A percentile compares a stretch with the other conserved stretches of the same genome.
Evolutionary conservation across 305 asterid genomes (phyloP).

Genomic region (Salvia sclarea): DNA sequence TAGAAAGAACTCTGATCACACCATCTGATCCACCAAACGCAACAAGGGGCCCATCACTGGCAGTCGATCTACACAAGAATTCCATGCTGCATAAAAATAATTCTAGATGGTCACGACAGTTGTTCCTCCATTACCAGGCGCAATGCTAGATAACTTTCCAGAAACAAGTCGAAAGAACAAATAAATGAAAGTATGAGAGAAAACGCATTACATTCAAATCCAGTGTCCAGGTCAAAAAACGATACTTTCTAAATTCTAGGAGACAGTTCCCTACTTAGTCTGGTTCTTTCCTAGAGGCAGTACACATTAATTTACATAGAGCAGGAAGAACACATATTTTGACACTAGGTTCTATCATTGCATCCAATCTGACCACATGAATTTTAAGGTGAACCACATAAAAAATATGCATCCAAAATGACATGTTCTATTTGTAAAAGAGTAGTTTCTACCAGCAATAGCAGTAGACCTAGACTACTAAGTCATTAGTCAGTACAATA

Average conservation of each 20-base stretch:
- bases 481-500: not conserved
- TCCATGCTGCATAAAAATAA: conserved; percentile 82
- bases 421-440: conserved; percentile 23
- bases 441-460: not conserved
- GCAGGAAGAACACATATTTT: not conserved
- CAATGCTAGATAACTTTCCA: conserved; percentile 21
- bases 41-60: conserved; percentile 95
- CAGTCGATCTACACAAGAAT: conserved; percentile 74
- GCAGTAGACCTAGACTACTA: conserved; percentile 6
- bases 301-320: not conserved
- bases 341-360: conserved; percentile 20
- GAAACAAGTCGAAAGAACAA: conserved; percentile 7
- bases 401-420: conserved; percentile 17
- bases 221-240: conserved; percentile 3
- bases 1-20: conserved; percentile 97
- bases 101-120: conserved; percentile 32
- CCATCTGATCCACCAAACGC: conserved; percentile 99
- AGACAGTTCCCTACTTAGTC: conserved; percentile 1
- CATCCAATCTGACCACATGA: not conserved
- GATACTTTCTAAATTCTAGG: conserved; percentile 20
- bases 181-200: not conserved
- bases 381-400: conserved; percentile 19
- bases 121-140: conserved; percentile 30
- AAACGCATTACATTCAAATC: no score
- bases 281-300: conserved; percentile 8